phyloP scores from a whole-genome alignment of 805 yeast genomes.

The Zygotorulaspora danielsina region DNA sequence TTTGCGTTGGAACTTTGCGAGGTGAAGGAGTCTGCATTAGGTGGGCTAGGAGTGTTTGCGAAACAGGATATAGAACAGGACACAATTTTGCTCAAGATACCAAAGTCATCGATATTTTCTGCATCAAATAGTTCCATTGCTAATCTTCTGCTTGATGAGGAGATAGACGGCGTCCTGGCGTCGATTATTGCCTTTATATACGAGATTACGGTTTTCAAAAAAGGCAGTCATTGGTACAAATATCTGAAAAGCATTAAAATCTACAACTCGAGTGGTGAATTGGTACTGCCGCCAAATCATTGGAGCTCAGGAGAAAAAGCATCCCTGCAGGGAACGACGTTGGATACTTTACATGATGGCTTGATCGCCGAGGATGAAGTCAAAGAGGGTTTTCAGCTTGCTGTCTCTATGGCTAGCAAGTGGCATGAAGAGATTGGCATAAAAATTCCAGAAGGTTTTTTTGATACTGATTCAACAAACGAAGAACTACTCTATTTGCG shows the following conservation, averaged over 20 bases:
- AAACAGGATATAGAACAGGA: constrained; percentile 37
- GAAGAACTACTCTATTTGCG: constrained; percentile 34
- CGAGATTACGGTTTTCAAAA: constrained; percentile 51
- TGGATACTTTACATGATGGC: constrained; percentile 54
- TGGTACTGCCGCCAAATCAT: constrained; percentile 55
- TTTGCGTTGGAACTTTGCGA: constrained; percentile 48
- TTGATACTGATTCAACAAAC: constrained; percentile 29
- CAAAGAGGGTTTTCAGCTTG: constrained; percentile 36
- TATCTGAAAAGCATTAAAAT: constrained; percentile 55
- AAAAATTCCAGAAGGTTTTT: constrained; percentile 30
- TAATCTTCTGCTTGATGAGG: constrained; percentile 59
- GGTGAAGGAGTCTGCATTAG: constrained; percentile 45
- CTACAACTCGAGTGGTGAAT: constrained; percentile 28
- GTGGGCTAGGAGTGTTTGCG: constrained; percentile 77
- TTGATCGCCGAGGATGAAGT: constrained; percentile 36
- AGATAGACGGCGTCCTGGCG: constrained; percentile 59
- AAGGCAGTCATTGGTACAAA: constrained; percentile 74
- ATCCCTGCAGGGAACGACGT: constrained; percentile 50
- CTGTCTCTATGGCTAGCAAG: constrained; percentile 35
- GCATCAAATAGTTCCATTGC: constrained; percentile 58
- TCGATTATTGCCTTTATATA: constrained; percentile 67
- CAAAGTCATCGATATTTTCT: constrained; percentile 57
- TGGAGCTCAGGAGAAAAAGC: constrained; percentile 54
- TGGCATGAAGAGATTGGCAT: constrained; percentile 32
- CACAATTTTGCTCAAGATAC: constrained; percentile 50